Base-by-base conservation (phyloP, 345 rosid species). In the Excoecaria cochinchinensis region DNA sequence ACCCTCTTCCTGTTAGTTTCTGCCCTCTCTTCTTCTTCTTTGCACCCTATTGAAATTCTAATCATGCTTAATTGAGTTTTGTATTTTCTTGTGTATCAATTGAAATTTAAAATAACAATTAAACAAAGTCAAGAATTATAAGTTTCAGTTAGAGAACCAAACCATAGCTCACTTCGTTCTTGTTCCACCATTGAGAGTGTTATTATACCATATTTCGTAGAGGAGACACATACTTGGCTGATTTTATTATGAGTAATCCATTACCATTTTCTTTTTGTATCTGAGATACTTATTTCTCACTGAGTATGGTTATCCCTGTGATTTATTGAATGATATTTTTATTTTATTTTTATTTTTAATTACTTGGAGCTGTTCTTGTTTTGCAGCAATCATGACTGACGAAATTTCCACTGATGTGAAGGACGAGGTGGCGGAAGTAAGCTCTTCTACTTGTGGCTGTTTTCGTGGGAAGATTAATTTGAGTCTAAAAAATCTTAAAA, bases 391-490 rank as follows among this genome's bases (percentile, higher is more conserved):
- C 69, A 87, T 89, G 93, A 86, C 85, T 1, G 90, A 87, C 22
- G 91, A 89, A 42, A 74, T 69, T 58, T 73, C 67, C 3, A 63
- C 11, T 6, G 87, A 89, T 19, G 36, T 77, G 60, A 89, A 83
- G 85, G 90, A 86, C 15, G 92, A 89, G 82, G 82, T 80, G 62
- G 67, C 85, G 21, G 92, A 89, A 61, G 92, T 89, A 81, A 73
- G 84, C 55, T 24, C 39, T 1, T 12, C 5, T 71, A 1, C 19
- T 46, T 31, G 3, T 53, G 22, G 48, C 48, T 44, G 6, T 44
- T 44, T 8, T 44, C 48, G 1, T 44, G 10, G 10, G 10, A 3
- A 44, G 48, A 44, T 44, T 40, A 9, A 6, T 59, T 19, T 7
- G 16, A 15, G 39, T 6, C 40, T 5, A 39, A 9, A 56, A 42